Conservation (phyloP, 1,284 basidiomycete species). For the Cryptococcus maquisensis region DNA sequence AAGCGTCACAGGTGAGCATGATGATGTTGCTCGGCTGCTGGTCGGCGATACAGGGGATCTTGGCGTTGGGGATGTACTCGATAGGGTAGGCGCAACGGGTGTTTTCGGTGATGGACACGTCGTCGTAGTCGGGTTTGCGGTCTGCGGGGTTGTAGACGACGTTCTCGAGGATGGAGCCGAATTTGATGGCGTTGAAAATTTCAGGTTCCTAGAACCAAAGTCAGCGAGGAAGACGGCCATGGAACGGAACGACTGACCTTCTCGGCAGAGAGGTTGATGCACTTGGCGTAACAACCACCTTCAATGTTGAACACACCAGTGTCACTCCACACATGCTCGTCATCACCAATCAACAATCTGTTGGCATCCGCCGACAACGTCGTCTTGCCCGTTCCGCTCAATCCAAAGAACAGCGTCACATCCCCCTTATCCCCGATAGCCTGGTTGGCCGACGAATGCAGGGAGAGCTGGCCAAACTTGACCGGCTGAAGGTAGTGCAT, state of each 20-base stretch:
- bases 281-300: constrained; percentile 99
- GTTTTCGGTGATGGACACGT: constrained; percentile 96
- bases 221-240: constrained; percentile 2
- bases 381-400: constrained; percentile 98
- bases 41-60: constrained; percentile 81
- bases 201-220: constrained; percentile 77
- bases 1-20: constrained; percentile 97
- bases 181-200: constrained; percentile 92
- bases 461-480: constrained; percentile 95
- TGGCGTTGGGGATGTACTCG: constrained; percentile 92
- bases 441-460: constrained; percentile 96
- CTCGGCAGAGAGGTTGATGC: constrained; percentile 90
- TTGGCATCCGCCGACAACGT: constrained; percentile 90
- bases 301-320: constrained; percentile 99
- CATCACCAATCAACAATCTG: constrained; percentile 88
- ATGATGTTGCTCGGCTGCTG: constrained; percentile 84
- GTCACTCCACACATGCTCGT: constrained; percentile 98
- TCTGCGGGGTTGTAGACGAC: constrained; percentile 92
- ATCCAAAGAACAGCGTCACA: constrained; percentile 98
- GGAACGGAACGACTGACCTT: constrained; percentile 48
- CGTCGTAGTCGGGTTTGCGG: constrained; percentile 91
- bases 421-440: constrained; percentile 73
- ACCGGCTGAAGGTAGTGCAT: constrained; percentile 99
- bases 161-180: constrained; percentile 96
- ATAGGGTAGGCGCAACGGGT: constrained; percentile 98